Evolutionary conservation across 441 rosid genomes (phyloP).

Genomic region (Biscutella laevigata): DNA sequence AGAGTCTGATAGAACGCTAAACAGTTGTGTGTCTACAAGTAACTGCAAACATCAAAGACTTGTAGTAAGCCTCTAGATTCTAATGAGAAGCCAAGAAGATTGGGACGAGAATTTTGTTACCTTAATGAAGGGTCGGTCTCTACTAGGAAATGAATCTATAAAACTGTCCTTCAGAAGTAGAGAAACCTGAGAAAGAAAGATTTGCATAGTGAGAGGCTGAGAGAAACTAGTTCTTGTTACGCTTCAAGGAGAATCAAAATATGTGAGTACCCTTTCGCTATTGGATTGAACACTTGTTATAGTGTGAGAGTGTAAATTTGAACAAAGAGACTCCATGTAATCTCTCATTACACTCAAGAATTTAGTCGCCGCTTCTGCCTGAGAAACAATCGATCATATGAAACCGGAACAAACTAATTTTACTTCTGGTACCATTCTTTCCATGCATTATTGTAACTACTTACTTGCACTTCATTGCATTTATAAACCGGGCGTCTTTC

Average conservation of each 20-base stretch:
- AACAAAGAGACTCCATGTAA: conserved; percentile 82
- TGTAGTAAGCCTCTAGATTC: too few relatives aligned
- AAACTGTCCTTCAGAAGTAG: conserved; percentile 91
- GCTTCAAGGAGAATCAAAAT: background rate
- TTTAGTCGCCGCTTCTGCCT: conserved; percentile 68
- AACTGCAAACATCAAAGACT: too few relatives aligned
- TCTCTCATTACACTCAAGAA: conserved; percentile 63
- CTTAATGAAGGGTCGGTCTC: conserved; percentile 77
- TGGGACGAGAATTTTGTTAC: conserved; percentile 25
- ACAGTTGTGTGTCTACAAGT: conserved; percentile 85
- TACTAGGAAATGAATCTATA: conserved; percentile 73
- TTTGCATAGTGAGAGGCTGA: background rate
- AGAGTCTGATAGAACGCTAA: conserved; percentile 69
- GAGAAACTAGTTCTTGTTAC: conserved; percentile 2
- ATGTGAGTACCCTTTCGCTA: conserved; percentile 64
- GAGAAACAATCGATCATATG: conserved; percentile 1
- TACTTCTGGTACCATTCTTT: conserved; percentile 5
- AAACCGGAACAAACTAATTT: background rate
- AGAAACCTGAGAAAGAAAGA: conserved; percentile 55
- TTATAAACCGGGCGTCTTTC: conserved; percentile 68
- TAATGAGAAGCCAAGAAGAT: background rate
- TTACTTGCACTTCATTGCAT: conserved; percentile 83
- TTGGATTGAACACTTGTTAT: conserved; percentile 93
- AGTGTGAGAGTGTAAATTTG: conserved; percentile 70
- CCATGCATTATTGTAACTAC: conserved; percentile 9